Evolutionary conservation across 1,284 basidiomycete species (phyloP), one percentile per base, ranked within the genome.

Genomic region (Microbotryum saponariae): DNA sequence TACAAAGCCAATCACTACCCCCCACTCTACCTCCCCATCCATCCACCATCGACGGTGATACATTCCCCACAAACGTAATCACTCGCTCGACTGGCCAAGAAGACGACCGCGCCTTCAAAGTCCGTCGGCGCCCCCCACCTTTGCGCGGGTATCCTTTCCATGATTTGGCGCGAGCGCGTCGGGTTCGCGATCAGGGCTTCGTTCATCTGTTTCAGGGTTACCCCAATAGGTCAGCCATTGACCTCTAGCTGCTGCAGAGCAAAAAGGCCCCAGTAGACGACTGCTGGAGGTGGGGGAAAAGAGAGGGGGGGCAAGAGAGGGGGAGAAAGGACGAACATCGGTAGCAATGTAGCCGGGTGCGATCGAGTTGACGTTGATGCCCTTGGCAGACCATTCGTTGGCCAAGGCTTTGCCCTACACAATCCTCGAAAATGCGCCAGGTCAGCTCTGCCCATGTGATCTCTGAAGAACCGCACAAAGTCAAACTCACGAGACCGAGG

Each of bases 341-440:
- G 91, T 93, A n/a, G 83, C 82, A 71, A 94, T 86, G 77, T 96
- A 93, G 25, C 91, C 91, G 27, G 91, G 91, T 54, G 87, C 87
- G 69, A 97, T 91, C 23, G 74, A 88, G 74, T 93, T 92, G 54
- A 94, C 90, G 74, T 91, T 88, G 61, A 96, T 83, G 68, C 90
- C 91, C 73, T 90, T 84, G 70, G 82, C 81, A 50, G 82, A 81
- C 86, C 87, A 89, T 68, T 87, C 86, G 74, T 82, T 81, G 23
- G 76, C 77, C 57, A 79, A 74, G 6, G 77, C 72, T 65, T 78
- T 78, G 70, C 76, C 73, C 59, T 59, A 29, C 33, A 25, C 14
- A 33, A 53, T 8, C 21, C 20, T 16, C n/a, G 18, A 42, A 2
- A 18, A 42, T 42, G 4, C 4, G 3, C 37, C 12, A 42, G 37